Base-by-base conservation (phyloP, 495 filamentous ascomycete genomes). In the Hapsidospora chrysogenum region DNA sequence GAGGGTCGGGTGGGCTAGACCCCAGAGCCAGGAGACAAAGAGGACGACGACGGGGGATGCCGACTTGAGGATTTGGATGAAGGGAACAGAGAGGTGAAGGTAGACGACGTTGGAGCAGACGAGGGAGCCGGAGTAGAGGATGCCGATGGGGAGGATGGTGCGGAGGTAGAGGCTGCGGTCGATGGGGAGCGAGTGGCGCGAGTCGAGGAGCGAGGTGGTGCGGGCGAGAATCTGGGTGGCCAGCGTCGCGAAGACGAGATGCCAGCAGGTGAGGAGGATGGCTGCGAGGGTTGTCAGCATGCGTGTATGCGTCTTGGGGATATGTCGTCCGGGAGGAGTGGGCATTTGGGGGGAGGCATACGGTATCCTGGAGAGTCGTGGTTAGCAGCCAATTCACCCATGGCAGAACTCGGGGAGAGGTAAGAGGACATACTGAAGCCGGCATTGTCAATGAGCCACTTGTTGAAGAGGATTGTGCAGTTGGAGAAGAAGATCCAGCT, bases 391-490 rank as follows among this genome's bases (percentile, higher is more conserved):
- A n/a, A n/a, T n/a, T n/a, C n/a, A n/a, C n/a, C n/a, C n/a, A n/a
- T n/a, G n/a, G n/a, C n/a, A n/a, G n/a, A n/a, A n/a, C n/a, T n/a
- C n/a, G 11, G 16, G 36, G 18, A 27, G 17, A 11, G 21, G 32
- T 13, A 22, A 13, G 35, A 34, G 18, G 19, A 71, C 83, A 72
- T 61, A 89, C 84, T 67, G 59, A 93, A 93, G 35, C 77, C 68
- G 45, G 66, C 63, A 42, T 66, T 73, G 47, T 78, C 68, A 34
- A 93, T 66, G 30, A 95, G 73, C 66, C 79, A 85, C 61, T 93
- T 93, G 70, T 95, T 93, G 70, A 92, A 95, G 36, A 95, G 54
- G 43, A 95, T 93, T 39, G 86, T 83, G 40, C 70, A 64, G 36
- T 86, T 92, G 50, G 82, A 92, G 46, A 92, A 65, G 38, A 77